phyloP scores from a whole-genome alignment of 2,329 filamentous ascomycete genomes.

The Cercospora brassicicola region DNA sequence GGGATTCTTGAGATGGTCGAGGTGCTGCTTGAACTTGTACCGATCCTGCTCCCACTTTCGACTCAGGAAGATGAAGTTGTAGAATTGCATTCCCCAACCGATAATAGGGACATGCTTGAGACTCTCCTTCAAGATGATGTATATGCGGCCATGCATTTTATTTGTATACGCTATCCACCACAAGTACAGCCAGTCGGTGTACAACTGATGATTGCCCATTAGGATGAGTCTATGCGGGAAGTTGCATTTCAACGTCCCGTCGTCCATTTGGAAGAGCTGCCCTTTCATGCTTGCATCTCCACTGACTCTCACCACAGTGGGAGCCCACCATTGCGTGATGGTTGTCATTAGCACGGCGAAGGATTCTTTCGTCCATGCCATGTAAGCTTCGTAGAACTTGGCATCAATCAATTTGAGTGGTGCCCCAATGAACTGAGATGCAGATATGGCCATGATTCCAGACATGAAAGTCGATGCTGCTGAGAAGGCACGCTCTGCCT shows the following conservation, averaged over 20 bases:
- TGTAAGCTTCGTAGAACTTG: slow-evolving; percentile 80
- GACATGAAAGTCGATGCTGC: slow-evolving; percentile 53
- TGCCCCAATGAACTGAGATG: slow-evolving; percentile 72
- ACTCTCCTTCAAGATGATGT: slow-evolving; percentile 87
- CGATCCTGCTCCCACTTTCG: slow-evolving; percentile 82
- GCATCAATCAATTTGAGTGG: slow-evolving; percentile 75
- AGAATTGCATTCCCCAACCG: slow-evolving; percentile 79
- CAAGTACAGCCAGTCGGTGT: slow-evolving; percentile 88
- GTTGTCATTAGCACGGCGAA: slow-evolving; percentile 77
- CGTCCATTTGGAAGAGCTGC: slow-evolving; percentile 67
- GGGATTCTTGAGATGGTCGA: slow-evolving; percentile 68
- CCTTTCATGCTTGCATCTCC: slow-evolving; percentile 77
- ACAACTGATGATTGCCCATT: slow-evolving; percentile 84
- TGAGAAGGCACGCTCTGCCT: slow-evolving; percentile 53
- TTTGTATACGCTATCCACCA: slow-evolving; percentile 94
- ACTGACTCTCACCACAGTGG: slow-evolving; percentile 77
- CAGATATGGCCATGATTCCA: slow-evolving; percentile 55
- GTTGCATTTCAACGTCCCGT: slow-evolving; percentile 72
- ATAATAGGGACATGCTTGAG: slow-evolving; percentile 78
- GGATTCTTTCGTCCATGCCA: slow-evolving; percentile 80
- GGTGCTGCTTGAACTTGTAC: slow-evolving; percentile 69
- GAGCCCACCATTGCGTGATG: slow-evolving; percentile 85
- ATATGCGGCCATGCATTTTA: slow-evolving; percentile 79
- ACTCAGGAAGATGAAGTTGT: slow-evolving; percentile 89
- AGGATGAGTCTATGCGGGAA: slow-evolving; percentile 81